Conservation (phyloP, 306 rosid species). For the Castanea crenata region DNA sequence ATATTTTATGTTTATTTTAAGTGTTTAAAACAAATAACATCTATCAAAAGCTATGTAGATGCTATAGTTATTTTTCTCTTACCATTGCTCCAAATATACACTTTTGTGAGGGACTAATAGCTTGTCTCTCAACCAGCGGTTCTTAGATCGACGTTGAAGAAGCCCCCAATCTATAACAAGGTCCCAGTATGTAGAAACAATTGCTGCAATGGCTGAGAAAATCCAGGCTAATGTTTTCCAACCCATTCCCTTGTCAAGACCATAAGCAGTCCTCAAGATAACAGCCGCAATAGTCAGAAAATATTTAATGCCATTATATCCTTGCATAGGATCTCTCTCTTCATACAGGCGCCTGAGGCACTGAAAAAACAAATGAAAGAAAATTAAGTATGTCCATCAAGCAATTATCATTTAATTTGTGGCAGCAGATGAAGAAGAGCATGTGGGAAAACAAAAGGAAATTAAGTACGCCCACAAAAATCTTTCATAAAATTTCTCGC, state of each 20-base stretch:
- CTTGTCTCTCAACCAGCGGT: slow-evolving; percentile 71
- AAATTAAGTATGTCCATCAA: background rate
- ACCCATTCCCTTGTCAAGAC: slow-evolving; percentile 18
- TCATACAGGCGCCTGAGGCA: slow-evolving; percentile 55
- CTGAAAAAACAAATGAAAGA: slow-evolving; percentile 21
- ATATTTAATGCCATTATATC: slow-evolving; percentile 54
- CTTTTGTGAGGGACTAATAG: slow-evolving; percentile 46
- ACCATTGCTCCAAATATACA: slow-evolving; percentile 63
- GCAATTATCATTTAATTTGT: background rate
- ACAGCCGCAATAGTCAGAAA: slow-evolving; percentile 63
- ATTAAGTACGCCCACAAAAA: no score
- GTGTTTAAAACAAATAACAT: no score
- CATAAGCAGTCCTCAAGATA: slow-evolving; percentile 49
- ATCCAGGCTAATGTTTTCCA: slow-evolving; percentile 46
- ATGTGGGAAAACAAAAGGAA: no score
- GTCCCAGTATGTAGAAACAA: slow-evolving; percentile 64
- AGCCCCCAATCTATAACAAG: slow-evolving; percentile 74
- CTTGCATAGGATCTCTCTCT: slow-evolving; percentile 67
- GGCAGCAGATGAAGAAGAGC: no score
- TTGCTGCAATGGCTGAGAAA: slow-evolving; percentile 50
- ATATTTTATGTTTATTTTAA: no score
- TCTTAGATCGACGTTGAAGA: slow-evolving; percentile 49
- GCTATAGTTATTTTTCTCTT: background rate
- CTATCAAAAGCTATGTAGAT: background rate
- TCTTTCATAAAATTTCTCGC: no score